Percentiles rank a stretch among this genome's conserved stretches.
phyloP scores from a whole-genome alignment of 2,329 filamentous ascomycete species.

The Curvularia hawaiiensis region DNA sequence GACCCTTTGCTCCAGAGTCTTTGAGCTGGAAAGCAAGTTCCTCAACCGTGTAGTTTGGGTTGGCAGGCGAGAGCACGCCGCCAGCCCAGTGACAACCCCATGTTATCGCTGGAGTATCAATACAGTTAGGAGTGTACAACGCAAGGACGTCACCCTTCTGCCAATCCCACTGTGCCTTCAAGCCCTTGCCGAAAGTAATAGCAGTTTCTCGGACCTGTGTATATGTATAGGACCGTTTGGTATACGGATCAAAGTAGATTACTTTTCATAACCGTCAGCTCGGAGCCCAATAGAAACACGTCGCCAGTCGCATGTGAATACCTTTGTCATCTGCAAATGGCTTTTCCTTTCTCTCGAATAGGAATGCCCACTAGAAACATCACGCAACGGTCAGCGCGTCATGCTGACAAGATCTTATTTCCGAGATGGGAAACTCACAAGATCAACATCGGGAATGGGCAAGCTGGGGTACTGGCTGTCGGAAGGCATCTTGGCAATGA shows the following conservation, averaged over 20 bases:
- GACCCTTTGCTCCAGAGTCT: conserved; percentile 74
- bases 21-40: conserved; percentile 86
- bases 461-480: conserved; percentile 68
- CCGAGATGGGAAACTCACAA: conserved; percentile 46
- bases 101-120: conserved; percentile 78
- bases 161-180: conserved; percentile 78
- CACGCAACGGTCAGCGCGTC: conserved; percentile 1
- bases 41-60: conserved; percentile 82
- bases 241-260: conserved; percentile 77
- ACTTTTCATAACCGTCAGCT: conserved; percentile 55
- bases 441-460: conserved; percentile 73
- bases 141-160: conserved; percentile 81
- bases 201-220: conserved; percentile 68
- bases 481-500: conserved; percentile 65
- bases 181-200: conserved; percentile 77
- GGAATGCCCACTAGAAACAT: conserved; percentile 64
- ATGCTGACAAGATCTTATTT: conserved; percentile 1
- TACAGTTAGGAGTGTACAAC: conserved; percentile 79
- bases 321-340: conserved; percentile 75
- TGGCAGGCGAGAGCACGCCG: conserved; percentile 81
- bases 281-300: not conserved
- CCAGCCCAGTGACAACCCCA: conserved; percentile 86
- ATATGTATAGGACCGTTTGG: conserved; percentile 72
- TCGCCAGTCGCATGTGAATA: conserved; percentile 41
- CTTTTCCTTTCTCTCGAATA: conserved; percentile 73